Evolutionary conservation across 495 filamentous ascomycete species (phyloP).

Genomic region (Podospora anserina): DNA sequence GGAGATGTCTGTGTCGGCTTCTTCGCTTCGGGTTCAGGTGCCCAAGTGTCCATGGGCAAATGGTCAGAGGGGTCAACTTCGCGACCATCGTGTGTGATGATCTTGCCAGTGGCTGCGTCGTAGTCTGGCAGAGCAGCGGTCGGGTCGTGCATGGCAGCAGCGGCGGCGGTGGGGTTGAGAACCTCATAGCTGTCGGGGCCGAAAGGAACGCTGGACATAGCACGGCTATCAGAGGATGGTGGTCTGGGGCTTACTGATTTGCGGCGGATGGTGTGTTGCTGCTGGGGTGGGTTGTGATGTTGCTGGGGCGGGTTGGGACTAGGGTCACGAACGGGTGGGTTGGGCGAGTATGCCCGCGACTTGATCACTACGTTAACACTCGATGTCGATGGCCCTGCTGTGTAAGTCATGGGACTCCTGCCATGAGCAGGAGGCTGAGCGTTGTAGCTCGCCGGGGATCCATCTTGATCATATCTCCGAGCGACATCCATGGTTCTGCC

Average conservation of each 20-base stretch:
- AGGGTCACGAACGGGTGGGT: conserved; percentile 41
- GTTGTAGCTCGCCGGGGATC: conserved; percentile 25
- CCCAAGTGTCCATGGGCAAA: conserved; percentile 85
- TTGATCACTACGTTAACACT: conserved; percentile 34
- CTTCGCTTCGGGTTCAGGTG: conserved; percentile 86
- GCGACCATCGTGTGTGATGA: conserved; percentile 78
- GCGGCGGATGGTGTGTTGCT: conserved; percentile 55
- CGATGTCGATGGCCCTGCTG: conserved; percentile 39
- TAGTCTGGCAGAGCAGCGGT: conserved; percentile 33
- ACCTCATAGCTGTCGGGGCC: conserved; percentile 84
- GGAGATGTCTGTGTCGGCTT: conserved; percentile 51
- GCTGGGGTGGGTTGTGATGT: conserved; percentile 32
- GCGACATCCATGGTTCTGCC: conserved; percentile 42
- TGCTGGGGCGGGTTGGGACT: conserved; percentile 32
- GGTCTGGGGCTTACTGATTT: conserved; percentile 80
- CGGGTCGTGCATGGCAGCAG: conserved; percentile 32
- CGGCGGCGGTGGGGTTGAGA: conserved; percentile 58
- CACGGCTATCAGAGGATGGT: conserved; percentile 49
- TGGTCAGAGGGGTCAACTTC: conserved; percentile 93
- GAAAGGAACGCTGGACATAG: conserved; percentile 69
- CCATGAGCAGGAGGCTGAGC: conserved; percentile 20
- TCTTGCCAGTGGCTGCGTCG: conserved; percentile 53
- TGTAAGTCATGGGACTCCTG: conserved; percentile 38
- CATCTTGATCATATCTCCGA: conserved; percentile 30
- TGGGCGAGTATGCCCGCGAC: conserved; percentile 58